Conservation (phyloP, 1,139 yeast species). For the Pichia inconspicua region DNA sequence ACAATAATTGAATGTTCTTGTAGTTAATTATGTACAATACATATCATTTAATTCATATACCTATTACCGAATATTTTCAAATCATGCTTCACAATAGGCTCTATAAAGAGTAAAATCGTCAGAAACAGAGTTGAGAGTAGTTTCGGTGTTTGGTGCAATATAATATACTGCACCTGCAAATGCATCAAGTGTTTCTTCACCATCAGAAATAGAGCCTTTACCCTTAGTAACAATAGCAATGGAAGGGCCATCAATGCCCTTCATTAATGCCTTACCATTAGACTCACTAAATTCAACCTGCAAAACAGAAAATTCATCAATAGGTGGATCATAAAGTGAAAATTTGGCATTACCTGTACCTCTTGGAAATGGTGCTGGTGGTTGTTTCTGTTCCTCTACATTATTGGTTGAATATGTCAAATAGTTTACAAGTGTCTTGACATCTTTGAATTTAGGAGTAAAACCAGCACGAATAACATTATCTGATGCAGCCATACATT, state of each 20-base stretch:
- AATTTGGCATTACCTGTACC: slow-evolving; percentile 62
- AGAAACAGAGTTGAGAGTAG: slow-evolving; percentile 52
- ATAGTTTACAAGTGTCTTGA: slow-evolving; percentile 78
- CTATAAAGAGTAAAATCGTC: slow-evolving; percentile 63
- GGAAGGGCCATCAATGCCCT: slow-evolving; percentile 77
- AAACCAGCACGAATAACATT: slow-evolving; percentile 98
- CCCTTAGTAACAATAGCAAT: slow-evolving; percentile 82
- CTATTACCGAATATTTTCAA: neutral
- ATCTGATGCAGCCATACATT: slow-evolving; percentile 99
- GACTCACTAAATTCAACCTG: slow-evolving; percentile 53
- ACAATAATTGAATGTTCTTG: neutral
- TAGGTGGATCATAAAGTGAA: slow-evolving; percentile 86
- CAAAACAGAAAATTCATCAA: slow-evolving; percentile 88
- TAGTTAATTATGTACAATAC: neutral
- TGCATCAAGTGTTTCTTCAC: neutral
- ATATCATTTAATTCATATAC: neutral
- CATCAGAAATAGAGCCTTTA: slow-evolving; percentile 41
- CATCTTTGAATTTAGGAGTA: slow-evolving; percentile 97
- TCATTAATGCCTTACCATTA: slow-evolving; percentile 38
- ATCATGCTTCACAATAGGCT: slow-evolving; percentile 69
- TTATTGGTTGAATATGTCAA: slow-evolving; percentile 84
- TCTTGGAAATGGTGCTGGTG: slow-evolving; percentile 53
- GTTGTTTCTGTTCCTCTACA: slow-evolving; percentile 88
- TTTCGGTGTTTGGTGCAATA: slow-evolving; percentile 66
- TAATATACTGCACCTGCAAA: slow-evolving; percentile 74